Base-by-base conservation (phyloP, 768 basidiomycete species). In the Boletus rubropictus region DNA sequence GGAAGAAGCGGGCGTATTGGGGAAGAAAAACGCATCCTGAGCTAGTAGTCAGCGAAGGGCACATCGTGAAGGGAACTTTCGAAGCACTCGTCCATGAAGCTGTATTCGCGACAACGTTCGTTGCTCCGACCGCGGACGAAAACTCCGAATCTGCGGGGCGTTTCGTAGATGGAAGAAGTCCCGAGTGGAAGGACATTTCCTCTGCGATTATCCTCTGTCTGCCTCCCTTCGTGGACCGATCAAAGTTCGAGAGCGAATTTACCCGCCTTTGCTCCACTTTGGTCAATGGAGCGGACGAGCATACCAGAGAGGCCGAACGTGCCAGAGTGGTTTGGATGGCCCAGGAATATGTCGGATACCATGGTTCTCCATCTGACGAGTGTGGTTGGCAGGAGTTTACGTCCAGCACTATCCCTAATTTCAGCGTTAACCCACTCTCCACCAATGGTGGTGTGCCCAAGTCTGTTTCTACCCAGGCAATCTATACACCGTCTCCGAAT, bases 61-160 rank as follows among this genome's bases (percentile, higher is more conserved):
- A 54, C 9, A 72, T 90, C 28, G 72, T 77, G 55, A 81, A 78
- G 40, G 89, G 89, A 11, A 82, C 80, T 0, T 76, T 81, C 33
- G 89, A 91, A 61, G 88, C 91, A 1, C 73, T 93, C 6, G 68
- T 84, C 0, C 90, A 94, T 57, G 91, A 92, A 65, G 69, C 79
- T 10, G 81, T 89, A 11, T 92, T 92, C 60, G 83, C 77, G 11
- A 89, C 88, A 1, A 81, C 79, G 12, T 88, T 84, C 59, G 44
- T 68, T 36, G 40, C 62, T 41, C 20, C 51, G 28, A 31, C 47
- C 33, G 28, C 41, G 25, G 58, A 61, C n/a, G 51, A 46, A 9
- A 47, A 55, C 18, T 28, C 38, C 17, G 56, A 59, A 21, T 51
- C 47, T 25, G 48, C 35, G 44, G 53, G 58, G 49, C 61, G 21